Conservation (phyloP, 2,329 filamentous ascomycete genomes). For the Colletotrichum plurivorum region DNA sequence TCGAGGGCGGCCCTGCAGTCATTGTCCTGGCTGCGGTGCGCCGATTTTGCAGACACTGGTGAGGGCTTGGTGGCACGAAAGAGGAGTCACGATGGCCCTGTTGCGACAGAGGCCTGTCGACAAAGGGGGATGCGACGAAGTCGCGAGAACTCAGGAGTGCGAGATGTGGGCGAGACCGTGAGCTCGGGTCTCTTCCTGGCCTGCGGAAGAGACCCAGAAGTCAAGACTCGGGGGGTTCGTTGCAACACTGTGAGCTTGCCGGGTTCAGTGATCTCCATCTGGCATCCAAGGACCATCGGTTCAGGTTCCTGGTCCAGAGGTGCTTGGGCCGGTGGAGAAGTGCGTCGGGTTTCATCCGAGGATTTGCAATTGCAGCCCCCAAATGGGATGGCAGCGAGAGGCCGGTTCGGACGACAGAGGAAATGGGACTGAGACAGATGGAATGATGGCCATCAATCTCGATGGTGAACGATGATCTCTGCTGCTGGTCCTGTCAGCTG, state of each 20-base stretch:
- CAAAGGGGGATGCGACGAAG: conserved; percentile 19
- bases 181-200: conserved; percentile 19
- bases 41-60: too few species aligned
- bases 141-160: background rate
- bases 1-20: too few species aligned
- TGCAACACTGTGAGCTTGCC: background rate
- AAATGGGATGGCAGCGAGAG: conserved; percentile 11
- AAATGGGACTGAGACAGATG: conserved; percentile 26
- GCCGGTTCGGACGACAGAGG: conserved; percentile 19
- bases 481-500: background rate
- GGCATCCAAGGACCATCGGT: conserved; percentile 17
- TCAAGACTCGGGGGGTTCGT: background rate
- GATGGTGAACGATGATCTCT: background rate
- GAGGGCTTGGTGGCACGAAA: conserved; percentile 20
- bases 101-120: conserved; percentile 35
- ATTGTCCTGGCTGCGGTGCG: too few species aligned
- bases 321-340: conserved; percentile 14
- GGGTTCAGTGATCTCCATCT: conserved; percentile 29
- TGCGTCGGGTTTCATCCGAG: conserved; percentile 34
- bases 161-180: conserved; percentile 13
- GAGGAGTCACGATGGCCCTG: conserved; percentile 20
- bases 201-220: background rate
- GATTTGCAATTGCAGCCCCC: conserved; percentile 27
- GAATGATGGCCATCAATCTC: conserved; percentile 11
- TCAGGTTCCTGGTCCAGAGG: conserved; percentile 19